Conservation (phyloP, 2,329 filamentous ascomycete genomes). For the Exophiala oligosperma region DNA sequence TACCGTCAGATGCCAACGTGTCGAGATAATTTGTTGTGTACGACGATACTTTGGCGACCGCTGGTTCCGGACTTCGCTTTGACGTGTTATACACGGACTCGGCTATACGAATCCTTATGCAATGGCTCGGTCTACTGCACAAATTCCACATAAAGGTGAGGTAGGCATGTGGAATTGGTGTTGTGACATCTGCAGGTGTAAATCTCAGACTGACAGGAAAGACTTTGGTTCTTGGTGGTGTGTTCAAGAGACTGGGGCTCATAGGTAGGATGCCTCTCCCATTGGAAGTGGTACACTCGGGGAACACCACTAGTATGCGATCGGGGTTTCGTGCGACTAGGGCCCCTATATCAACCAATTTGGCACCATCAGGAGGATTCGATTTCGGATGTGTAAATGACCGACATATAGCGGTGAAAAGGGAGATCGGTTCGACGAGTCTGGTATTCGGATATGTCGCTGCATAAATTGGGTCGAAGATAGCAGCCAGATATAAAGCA, state of each 20-base stretch:
- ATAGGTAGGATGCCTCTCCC: slow-evolving; percentile 85
- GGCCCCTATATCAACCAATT: slow-evolving; percentile 61
- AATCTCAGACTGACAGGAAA: slow-evolving; percentile 92
- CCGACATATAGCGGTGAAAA: slow-evolving; percentile 71
- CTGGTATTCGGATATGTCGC: slow-evolving; percentile 74
- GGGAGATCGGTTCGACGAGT: slow-evolving; percentile 72
- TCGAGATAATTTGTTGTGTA: slow-evolving; percentile 51
- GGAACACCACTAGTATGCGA: slow-evolving; percentile 81
- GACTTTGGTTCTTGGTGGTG: slow-evolving; percentile 68
- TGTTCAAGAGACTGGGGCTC: slow-evolving; percentile 71
- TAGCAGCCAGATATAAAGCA: slow-evolving; percentile 87
- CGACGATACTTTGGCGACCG: slow-evolving; percentile 29
- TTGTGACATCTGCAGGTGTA: slow-evolving; percentile 84
- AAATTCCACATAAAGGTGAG: slow-evolving; percentile 79
- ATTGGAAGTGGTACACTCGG: slow-evolving; percentile 92
- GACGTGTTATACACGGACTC: slow-evolving; percentile 58
- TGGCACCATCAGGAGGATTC: slow-evolving; percentile 45
- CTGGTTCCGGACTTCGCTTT: slow-evolving; percentile 5
- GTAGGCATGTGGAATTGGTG: slow-evolving; percentile 77
- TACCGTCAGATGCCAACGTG: slow-evolving; percentile 41
- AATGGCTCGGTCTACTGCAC: slow-evolving; percentile 80
- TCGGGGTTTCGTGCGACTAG: slow-evolving; percentile 69
- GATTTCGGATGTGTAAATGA: slow-evolving; percentile 65
- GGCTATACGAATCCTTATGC: slow-evolving; percentile 86
- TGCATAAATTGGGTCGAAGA: slow-evolving; percentile 95